phyloP scores from a whole-genome alignment of 2,329 filamentous ascomycete genomes.

The Chrysoporthe cubensis region DNA sequence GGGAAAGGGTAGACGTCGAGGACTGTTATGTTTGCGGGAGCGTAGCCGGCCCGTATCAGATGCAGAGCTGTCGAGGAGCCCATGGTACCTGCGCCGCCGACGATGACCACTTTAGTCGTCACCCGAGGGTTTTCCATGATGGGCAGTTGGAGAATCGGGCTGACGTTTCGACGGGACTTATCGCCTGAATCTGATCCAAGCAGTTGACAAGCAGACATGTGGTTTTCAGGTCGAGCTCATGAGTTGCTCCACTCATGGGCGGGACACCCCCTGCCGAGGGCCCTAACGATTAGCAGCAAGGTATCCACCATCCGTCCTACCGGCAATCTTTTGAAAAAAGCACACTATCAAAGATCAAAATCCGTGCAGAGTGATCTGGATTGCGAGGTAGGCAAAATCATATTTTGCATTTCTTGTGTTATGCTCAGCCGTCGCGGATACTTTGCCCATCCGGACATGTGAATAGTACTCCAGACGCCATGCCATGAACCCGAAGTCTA shows the following conservation, averaged over 20 bases:
- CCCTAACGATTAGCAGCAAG: too few species aligned
- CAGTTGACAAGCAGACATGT: background rate
- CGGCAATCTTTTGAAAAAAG: too few species aligned
- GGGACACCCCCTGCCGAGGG: too few species aligned
- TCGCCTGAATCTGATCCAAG: background rate
- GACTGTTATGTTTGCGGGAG: constrained; percentile 48
- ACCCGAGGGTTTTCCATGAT: background rate
- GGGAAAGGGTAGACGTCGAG: constrained; percentile 51
- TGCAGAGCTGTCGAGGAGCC: constrained; percentile 52
- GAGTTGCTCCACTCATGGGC: background rate
- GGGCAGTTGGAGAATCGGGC: background rate
- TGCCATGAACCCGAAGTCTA: constrained; percentile 2
- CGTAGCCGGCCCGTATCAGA: constrained; percentile 47
- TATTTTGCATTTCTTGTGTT: background rate
- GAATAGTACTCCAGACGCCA: constrained; percentile 1
- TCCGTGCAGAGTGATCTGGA: too few species aligned
- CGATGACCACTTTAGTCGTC: constrained; percentile 40
- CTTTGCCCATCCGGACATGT: background rate
- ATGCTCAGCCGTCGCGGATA: too few species aligned
- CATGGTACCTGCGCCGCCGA: constrained; percentile 53
- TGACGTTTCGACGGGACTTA: background rate
- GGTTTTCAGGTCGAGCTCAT: background rate
- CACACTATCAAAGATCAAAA: too few species aligned
- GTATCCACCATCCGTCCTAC: too few species aligned
- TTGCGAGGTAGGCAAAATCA: background rate